phyloP scores from a whole-genome alignment of 805 yeast species.

The Candida fluviatilis region DNA sequence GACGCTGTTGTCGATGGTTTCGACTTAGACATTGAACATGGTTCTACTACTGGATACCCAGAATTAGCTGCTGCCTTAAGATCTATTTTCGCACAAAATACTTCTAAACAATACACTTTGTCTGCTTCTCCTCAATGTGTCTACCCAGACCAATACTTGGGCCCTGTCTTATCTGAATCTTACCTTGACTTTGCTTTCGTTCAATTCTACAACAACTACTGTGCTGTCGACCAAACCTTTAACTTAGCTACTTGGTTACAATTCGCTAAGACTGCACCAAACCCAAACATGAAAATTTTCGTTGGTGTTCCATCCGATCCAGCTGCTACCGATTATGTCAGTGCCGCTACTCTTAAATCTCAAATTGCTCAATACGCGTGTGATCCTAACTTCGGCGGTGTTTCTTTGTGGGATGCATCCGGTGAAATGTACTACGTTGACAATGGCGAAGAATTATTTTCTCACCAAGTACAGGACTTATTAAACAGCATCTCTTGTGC shows the following conservation, averaged over 20 bases:
- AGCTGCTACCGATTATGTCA: constrained; percentile 50
- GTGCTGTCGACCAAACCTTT: constrained; percentile 50
- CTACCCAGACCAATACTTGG: constrained; percentile 61
- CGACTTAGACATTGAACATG: constrained; percentile 29
- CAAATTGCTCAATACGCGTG: constrained; percentile 12
- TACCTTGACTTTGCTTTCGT: constrained; percentile 77
- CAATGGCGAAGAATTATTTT: constrained; percentile 12
- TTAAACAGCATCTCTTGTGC: constrained; percentile 8
- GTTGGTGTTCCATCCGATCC: constrained; percentile 66
- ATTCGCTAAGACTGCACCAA: constrained; percentile 62
- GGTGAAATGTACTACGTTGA: constrained; percentile 16
- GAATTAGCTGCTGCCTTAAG: constrained; percentile 28
- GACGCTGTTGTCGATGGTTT: constrained; percentile 31
- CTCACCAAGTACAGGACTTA: constrained; percentile 15
- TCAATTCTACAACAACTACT: constrained; percentile 87
- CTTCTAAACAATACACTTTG: constrained; percentile 59
- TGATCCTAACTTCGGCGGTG: constrained; percentile 29
- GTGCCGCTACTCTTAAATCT: constrained; percentile 14
- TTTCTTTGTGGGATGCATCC: constrained; percentile 33
- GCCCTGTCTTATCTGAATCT: constrained; percentile 38
- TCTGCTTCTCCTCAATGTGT: constrained; percentile 94
- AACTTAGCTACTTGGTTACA: constrained; percentile 68
- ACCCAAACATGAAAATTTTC: constrained; percentile 62
- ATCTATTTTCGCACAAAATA: constrained; percentile 13
- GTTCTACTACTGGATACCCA: constrained; percentile 16